A percentile compares a stretch with the other conserved stretches of the same genome.
Evolutionary conservation across 1,284 basidiomycete genomes (phyloP).

Genomic region (Ganoderma boninense): DNA sequence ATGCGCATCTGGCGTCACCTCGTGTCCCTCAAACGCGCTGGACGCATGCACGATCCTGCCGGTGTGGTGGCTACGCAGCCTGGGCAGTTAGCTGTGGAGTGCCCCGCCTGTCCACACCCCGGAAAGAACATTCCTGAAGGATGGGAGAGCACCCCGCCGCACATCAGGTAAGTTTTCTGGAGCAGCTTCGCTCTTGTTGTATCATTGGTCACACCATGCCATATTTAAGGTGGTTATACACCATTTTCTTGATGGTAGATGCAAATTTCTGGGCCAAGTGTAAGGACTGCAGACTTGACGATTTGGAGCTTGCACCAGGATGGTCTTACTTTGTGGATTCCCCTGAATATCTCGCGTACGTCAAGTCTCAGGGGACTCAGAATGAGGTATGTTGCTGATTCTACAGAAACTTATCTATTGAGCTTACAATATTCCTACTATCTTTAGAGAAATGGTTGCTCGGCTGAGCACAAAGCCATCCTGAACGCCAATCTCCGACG

Average conservation of each 20-base stretch:
- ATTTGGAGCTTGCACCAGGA: conserved; percentile 34
- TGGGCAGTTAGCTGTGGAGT: no score
- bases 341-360: conserved; percentile 17
- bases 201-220: no score
- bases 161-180: no score
- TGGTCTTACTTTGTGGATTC: conserved; percentile 37
- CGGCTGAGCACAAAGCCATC: conserved; percentile 36
- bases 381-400: no score
- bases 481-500: conserved; percentile 34
- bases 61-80: conserved; percentile 18
- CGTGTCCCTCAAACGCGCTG: conserved; percentile 35
- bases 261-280: conserved; percentile 39
- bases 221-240: conserved; percentile 36
- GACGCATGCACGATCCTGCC: conserved; percentile 33
- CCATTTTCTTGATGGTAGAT: conserved; percentile 37
- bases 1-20: conserved; percentile 29
- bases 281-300: conserved; percentile 32
- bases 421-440: background rate
- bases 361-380: conserved; percentile 5
- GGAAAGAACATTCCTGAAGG: conserved; percentile 23
- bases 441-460: conserved; percentile 24
- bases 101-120: conserved; percentile 42
- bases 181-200: no score
- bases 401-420: no score
- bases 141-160: conserved; percentile 27